Evolutionary conservation across 1,139 yeast species (phyloP).

Genomic region (Keqinozyma sinolaborantium): DNA sequence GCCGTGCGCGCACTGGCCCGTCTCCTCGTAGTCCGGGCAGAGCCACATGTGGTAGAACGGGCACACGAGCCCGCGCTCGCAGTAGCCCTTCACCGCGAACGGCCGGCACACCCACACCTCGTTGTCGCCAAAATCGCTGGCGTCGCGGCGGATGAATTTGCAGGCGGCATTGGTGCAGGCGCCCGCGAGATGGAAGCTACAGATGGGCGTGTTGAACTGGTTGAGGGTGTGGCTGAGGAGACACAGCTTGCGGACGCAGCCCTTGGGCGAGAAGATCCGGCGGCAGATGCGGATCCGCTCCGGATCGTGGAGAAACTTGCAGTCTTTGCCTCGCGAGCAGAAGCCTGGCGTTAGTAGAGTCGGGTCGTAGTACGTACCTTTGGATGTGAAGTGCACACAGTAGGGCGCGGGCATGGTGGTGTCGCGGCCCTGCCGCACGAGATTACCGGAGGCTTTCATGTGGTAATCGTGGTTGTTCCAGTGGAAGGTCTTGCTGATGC

Average conservation of each 20-base stretch:
- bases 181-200: slow-evolving; percentile 49
- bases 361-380: slow-evolving; percentile 40
- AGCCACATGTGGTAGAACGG: slow-evolving; percentile 53
- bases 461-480: slow-evolving; percentile 25
- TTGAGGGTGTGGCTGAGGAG: slow-evolving; percentile 53
- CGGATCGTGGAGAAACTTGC: slow-evolving; percentile 55
- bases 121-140: slow-evolving; percentile 29
- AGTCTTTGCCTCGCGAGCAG: slow-evolving; percentile 51
- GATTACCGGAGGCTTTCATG: slow-evolving; percentile 3
- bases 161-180: slow-evolving; percentile 57
- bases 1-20: slow-evolving; percentile 54
- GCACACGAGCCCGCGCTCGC: slow-evolving; percentile 59
- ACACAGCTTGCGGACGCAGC: slow-evolving; percentile 51
- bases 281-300: slow-evolving; percentile 55
- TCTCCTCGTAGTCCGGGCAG: slow-evolving; percentile 71
- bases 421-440: slow-evolving; percentile 11
- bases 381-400: slow-evolving; percentile 39
- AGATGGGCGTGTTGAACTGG: slow-evolving; percentile 64
- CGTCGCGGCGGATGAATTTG: slow-evolving; percentile 41
- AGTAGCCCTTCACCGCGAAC: slow-evolving; percentile 68
- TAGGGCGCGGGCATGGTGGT: slow-evolving; percentile 18
- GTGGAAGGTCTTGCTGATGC: slow-evolving; percentile 8
- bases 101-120: slow-evolving; percentile 57
- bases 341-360: too few species aligned
- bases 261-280: slow-evolving; percentile 37